Base-by-base conservation (phyloP, 495 filamentous ascomycete species). In the Lasiosphaeria ovina region DNA sequence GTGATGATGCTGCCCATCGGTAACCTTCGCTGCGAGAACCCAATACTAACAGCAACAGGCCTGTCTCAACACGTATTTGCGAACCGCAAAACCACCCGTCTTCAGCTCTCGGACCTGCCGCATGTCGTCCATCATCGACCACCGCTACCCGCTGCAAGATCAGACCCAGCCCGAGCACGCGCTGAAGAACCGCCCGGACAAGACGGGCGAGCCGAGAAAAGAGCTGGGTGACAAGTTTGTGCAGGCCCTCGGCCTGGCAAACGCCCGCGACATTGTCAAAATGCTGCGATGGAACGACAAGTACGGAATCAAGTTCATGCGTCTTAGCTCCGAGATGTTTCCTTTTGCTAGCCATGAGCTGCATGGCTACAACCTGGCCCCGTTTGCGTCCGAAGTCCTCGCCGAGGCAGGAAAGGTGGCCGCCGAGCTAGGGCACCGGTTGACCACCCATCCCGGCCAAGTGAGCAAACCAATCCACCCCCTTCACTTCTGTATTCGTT, bases 291-390 rank as follows among this genome's bases (percentile, higher is more conserved):
- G 94, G 94, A 97, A 98, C 68, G 91, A 97, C 60, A 87, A 85
- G 57, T 97, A 94, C 59, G 87, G 85, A 45, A 98, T 97, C 75
- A 94, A 89, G 68, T 95, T 98, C 71, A 81, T 98, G 80, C 87
- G 93, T 3, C 79, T 98, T 17, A 93, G 89, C 64, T 94, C 89
- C 64, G 94, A 96, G 68, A 97, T 97, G 90, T 97, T 97, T 61
- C 94, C 93, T 0, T 97, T 97, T 70, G 92, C 94, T 0, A 93
- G 89, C 53, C 92, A 97, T 64, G 79, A 81, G 33, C 87, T 89
- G 58, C 92, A 96, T 63, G 94, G 92, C 0, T 98, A 97, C 69
- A 89, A 87, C 62, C 79, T 97, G 10, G 88, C 87, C 0, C 89
- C 89, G 0, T 97, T 98, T 71, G 94, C 95, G 0, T 84, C 86